Evolutionary conservation across 1,284 basidiomycete species (phyloP), one percentile per base, ranked within the genome.

Genomic region (Phlebopus sp.): DNA sequence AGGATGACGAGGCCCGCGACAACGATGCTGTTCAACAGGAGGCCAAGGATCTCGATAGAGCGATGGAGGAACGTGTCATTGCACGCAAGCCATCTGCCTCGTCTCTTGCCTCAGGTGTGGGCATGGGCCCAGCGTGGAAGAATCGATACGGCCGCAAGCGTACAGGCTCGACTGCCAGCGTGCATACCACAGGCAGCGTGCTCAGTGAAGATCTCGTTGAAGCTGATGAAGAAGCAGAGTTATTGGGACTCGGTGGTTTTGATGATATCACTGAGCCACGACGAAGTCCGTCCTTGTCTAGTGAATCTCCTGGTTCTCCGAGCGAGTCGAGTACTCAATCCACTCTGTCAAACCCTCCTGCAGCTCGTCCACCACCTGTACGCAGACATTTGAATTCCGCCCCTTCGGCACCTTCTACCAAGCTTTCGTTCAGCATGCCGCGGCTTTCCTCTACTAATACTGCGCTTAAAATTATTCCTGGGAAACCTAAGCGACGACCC

Each of bases 161-260:
- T 37, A 76, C 85, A 11, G 84, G 79, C 2, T 90, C 87, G 14
- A 73, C 83, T 42, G 81, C 84, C 14, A 90, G 86, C 59, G 80
- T 77, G 56, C 69, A 71, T 53, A 87, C 84, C 0, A 75, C 68
- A 37, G 78, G 77, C 53, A 90, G 86, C 60, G 70, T 86, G 31
- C 66, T 89, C 38, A 90, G 85, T 56, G 88, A 91, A 63, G 77
- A 90, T 48, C 75, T 90, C 7, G 79, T 90, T 15, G 89, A 90
- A 59, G 86, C 87, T 55, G 86, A 89, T 27, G 88, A 90, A 59
- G 85, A 90, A 55, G 69, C 77, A 47, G 84, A 82, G 47, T 68
- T 89, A 2, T 70, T 88, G 27, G 82, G 83, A 39, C 64, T 85
- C n/a, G 79, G 83, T 41, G 77, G 82, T 18, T 88, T 86, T 56